Conservation (phyloP, 345 rosid species). For the Carallia brachiata region DNA sequence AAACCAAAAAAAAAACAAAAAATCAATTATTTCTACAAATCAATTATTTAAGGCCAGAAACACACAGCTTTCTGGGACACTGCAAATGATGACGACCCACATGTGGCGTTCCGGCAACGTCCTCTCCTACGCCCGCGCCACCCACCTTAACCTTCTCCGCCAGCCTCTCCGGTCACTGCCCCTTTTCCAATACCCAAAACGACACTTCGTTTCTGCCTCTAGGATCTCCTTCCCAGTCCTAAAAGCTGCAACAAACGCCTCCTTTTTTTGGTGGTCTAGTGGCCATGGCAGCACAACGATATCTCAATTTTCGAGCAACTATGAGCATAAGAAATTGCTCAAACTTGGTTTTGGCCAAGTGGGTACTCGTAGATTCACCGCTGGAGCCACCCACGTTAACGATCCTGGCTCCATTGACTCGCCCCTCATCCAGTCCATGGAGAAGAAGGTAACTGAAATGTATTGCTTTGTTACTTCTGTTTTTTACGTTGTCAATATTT, state of each 20-base stretch:
- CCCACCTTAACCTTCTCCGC: background rate
- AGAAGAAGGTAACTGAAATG: constrained; percentile 54
- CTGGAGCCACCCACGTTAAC: constrained; percentile 62
- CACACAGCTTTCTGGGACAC: too few species aligned
- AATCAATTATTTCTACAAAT: background rate
- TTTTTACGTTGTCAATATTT: background rate
- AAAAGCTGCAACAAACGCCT: constrained; percentile 1
- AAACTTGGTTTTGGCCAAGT: constrained; percentile 31
- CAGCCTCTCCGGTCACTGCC: constrained; percentile 4
- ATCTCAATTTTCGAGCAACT: constrained; percentile 18
- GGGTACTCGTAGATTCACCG: constrained; percentile 40
- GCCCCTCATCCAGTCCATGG: constrained; percentile 90
- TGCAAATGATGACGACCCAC: constrained; percentile 20
- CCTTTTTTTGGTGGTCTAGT: constrained; percentile 17
- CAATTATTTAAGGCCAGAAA: too few species aligned
- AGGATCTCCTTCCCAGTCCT: background rate
- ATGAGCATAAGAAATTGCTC: constrained; percentile 3
- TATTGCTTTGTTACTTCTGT: background rate
- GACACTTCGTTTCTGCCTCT: background rate
- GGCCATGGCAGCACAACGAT: constrained; percentile 10
- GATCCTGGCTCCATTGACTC: constrained; percentile 84
- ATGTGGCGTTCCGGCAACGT: constrained; percentile 17
- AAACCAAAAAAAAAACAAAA: background rate
- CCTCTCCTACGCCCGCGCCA: constrained; percentile 12
- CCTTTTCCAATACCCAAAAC: background rate